Conservation (phyloP, 83 land plant genomes). For the Picea mariana region DNA sequence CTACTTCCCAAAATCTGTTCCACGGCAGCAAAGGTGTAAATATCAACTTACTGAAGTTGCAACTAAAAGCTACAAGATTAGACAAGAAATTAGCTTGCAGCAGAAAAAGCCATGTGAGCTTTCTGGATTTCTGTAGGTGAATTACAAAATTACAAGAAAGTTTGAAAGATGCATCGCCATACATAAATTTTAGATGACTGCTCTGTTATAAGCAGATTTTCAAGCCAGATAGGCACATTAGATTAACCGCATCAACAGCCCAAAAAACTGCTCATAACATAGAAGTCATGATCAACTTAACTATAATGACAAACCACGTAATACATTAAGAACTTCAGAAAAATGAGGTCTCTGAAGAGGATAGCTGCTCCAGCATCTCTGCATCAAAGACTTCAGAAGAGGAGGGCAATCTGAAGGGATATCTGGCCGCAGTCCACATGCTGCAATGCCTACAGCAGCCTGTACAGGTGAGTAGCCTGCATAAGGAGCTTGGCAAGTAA, state of each 20-base stretch:
- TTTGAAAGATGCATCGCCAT: background rate
- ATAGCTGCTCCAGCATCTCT: conserved; percentile 64
- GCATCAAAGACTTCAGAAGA: conserved; percentile 60
- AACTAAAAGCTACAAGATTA: no score
- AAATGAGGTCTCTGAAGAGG: conserved; percentile 72
- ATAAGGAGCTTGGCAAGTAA: conserved; percentile 72
- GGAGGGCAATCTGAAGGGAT: conserved; percentile 71
- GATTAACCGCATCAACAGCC: conserved; percentile 4
- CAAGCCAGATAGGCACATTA: conserved; percentile 4
- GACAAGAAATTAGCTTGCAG: no score
- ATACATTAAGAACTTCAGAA: conserved; percentile 53
- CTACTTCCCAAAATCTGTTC: no score
- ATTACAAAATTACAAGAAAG: background rate
- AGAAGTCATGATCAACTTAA: background rate
- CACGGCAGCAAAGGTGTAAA: no score
- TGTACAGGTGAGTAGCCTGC: conserved; percentile 70
- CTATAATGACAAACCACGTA: conserved; percentile 21
- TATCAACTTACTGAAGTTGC: no score
- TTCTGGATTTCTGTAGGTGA: background rate
- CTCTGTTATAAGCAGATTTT: conserved; percentile 16
- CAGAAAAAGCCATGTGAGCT: background rate
- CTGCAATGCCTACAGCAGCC: conserved; percentile 77
- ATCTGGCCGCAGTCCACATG: conserved; percentile 73
- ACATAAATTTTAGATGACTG: background rate
- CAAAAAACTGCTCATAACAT: conserved; percentile 11